Evolutionary conservation across 2,329 filamentous ascomycete genomes (phyloP).

Genomic region (Monosporascus sp.): DNA sequence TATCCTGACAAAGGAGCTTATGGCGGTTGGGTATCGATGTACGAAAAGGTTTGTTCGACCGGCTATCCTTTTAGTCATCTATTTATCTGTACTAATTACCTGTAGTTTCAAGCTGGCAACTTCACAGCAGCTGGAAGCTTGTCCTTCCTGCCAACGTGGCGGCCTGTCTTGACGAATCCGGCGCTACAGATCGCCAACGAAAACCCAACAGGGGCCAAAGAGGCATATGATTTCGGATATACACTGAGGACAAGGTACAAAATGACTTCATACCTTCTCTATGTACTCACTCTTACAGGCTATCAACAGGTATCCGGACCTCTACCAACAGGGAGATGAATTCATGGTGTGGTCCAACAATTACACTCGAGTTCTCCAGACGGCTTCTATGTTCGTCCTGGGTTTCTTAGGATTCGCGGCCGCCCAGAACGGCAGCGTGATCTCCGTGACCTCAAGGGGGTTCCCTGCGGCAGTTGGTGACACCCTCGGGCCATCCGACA

Average conservation of each 20-base stretch:
- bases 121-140: conserved; percentile 49
- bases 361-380: conserved; percentile 58
- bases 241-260: conserved; percentile 36
- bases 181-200: conserved; percentile 51
- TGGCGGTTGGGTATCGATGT: conserved; percentile 46
- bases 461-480: conserved; percentile 50
- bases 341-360: conserved; percentile 63
- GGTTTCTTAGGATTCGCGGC: conserved; percentile 56
- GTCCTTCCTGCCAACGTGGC: conserved; percentile 53
- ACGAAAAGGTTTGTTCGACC: conserved; percentile 30
- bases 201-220: conserved; percentile 58
- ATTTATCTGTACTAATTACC: not conserved
- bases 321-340: conserved; percentile 42
- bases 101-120: conserved; percentile 45
- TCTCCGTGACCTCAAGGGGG: conserved; percentile 52
- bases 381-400: conserved; percentile 54
- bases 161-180: conserved; percentile 50
- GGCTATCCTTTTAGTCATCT: not conserved
- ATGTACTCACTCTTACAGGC: not conserved
- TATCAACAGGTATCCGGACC: conserved; percentile 34
- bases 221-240: conserved; percentile 52
- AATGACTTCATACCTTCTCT: not conserved
- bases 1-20: conserved; percentile 59
- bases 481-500: conserved; percentile 57
- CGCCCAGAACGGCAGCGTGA: conserved; percentile 46